These are phyloP conservation scores for Aspergillus incahuasiensis DNA, from an alignment of 495 filamentous ascomycete species.

Conservation along the genomic window DNA sequence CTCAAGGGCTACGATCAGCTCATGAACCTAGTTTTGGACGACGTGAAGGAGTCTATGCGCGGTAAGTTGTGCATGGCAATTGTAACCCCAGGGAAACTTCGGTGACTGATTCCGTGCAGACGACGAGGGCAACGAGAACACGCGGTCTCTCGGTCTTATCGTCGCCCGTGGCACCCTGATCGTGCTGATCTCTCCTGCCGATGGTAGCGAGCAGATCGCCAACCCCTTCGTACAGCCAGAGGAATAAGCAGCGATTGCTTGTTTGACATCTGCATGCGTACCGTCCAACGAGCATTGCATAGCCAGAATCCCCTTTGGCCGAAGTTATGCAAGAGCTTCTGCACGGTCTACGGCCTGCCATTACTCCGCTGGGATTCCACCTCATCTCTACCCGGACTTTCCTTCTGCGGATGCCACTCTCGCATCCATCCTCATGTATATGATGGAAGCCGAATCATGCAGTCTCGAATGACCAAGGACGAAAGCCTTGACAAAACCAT, in stretches of 20 bases:
- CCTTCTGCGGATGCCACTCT: neutral
- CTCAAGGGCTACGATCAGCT: slow-evolving; percentile 95
- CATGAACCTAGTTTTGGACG: slow-evolving; percentile 96
- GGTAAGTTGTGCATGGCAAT: slow-evolving; percentile 47
- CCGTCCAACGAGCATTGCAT: neutral
- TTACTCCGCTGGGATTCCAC: neutral
- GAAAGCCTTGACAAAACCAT: neutral
- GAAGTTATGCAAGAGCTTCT: neutral
- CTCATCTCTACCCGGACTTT: neutral
- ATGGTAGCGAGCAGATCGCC: slow-evolving; percentile 91
- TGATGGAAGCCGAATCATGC: neutral
- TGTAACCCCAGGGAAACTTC: neutral
- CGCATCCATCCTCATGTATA: neutral
- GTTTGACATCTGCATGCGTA: neutral
- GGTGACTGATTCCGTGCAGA: slow-evolving; percentile 44
- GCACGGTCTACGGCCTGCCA: neutral
- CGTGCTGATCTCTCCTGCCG: slow-evolving; percentile 84
- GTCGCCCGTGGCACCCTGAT: slow-evolving; percentile 91
- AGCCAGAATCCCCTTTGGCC: neutral
- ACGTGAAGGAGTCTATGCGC: slow-evolving; percentile 82
- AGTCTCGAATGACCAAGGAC: neutral
- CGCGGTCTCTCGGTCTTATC: slow-evolving; percentile 79
- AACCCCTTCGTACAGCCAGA: slow-evolving; percentile 83
- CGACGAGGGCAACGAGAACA: slow-evolving; percentile 83
- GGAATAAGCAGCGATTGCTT: slow-evolving; percentile 34